These are phyloP conservation scores for Nidularia pulvinata DNA, from an alignment of 768 basidiomycete genomes.

Conservation along the genomic window DNA sequence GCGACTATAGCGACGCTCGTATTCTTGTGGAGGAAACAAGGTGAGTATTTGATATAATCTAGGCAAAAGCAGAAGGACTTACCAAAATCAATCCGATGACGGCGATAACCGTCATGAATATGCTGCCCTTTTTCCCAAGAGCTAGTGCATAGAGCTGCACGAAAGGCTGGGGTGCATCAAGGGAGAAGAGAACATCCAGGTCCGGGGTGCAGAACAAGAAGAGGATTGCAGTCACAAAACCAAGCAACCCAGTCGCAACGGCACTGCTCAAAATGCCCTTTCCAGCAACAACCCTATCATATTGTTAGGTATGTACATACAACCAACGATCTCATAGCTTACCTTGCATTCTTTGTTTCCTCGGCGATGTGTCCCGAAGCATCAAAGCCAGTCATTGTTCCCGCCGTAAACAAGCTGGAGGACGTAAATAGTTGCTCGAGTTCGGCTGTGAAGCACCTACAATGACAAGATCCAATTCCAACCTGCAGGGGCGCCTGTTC, in stretches of 20 bases:
- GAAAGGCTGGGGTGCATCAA: slow-evolving; percentile 89
- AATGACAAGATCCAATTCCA: slow-evolving; percentile 95
- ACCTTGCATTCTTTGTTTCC: slow-evolving; percentile 84
- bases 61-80: slow-evolving; percentile 13
- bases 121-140: slow-evolving; percentile 73
- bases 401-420: slow-evolving; percentile 78
- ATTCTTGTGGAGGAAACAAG: slow-evolving; percentile 46
- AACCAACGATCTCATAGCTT: slow-evolving; percentile 2
- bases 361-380: slow-evolving; percentile 88
- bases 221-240: slow-evolving; percentile 76
- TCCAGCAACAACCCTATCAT: slow-evolving; percentile 67
- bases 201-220: slow-evolving; percentile 88
- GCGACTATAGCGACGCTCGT: slow-evolving; percentile 89
- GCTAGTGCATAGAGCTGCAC: slow-evolving; percentile 87
- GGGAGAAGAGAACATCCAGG: slow-evolving; percentile 69
- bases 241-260: slow-evolving; percentile 76
- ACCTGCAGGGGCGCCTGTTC: slow-evolving; percentile 80
- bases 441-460: slow-evolving; percentile 31
- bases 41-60: background rate
- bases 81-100: slow-evolving; percentile 86
- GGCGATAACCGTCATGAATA: slow-evolving; percentile 89
- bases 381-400: slow-evolving; percentile 90
- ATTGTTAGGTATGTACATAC: slow-evolving; percentile 2
- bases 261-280: slow-evolving; percentile 83
- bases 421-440: background rate